These are phyloP conservation scores for Metschnikowia gruessii DNA, from an alignment of 805 yeast species.

Conservation along the genomic window DNA sequence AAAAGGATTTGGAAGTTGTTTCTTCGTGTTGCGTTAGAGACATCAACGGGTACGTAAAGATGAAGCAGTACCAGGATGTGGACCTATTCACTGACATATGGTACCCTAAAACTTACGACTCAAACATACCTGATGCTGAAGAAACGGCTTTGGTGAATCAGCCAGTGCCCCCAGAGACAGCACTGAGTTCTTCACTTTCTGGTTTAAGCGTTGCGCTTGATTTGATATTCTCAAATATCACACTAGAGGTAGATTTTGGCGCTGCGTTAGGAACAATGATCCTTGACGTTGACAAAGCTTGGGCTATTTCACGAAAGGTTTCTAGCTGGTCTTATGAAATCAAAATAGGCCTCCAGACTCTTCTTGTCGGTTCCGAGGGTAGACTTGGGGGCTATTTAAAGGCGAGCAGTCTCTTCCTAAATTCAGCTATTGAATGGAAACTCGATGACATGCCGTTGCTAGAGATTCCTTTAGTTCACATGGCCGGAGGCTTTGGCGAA, in stretches of 20 bases:
- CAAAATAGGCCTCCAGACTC: slow-evolving; percentile 53
- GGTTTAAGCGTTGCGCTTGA: slow-evolving; percentile 74
- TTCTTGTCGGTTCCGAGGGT: slow-evolving; percentile 62
- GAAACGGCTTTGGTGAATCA: slow-evolving; percentile 6
- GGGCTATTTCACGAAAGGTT: slow-evolving; percentile 68
- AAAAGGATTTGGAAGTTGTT: slow-evolving; percentile 39
- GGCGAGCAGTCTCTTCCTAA: slow-evolving; percentile 48
- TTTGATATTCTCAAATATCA: slow-evolving; percentile 50
- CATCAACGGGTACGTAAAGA: slow-evolving; percentile 61
- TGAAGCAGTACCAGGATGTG: slow-evolving; percentile 85
- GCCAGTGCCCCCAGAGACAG: not conserved
- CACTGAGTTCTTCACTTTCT: slow-evolving; percentile 20
- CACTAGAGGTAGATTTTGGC: slow-evolving; percentile 71
- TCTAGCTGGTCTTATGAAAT: slow-evolving; percentile 70
- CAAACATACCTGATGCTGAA: not conserved
- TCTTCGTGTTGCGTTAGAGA: slow-evolving; percentile 54
- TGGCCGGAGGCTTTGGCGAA: slow-evolving; percentile 54
- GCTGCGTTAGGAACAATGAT: slow-evolving; percentile 71
- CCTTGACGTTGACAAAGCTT: slow-evolving; percentile 53
- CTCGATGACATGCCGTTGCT: slow-evolving; percentile 37
- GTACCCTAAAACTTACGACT: slow-evolving; percentile 45
- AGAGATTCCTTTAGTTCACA: slow-evolving; percentile 64
- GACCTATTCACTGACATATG: slow-evolving; percentile 81
- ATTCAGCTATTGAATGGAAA: slow-evolving; percentile 74
- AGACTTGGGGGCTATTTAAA: slow-evolving; percentile 72